These are phyloP conservation scores for Calendula officinalis DNA, from an alignment of 129 eudicot species.

Conservation along the genomic window DNA sequence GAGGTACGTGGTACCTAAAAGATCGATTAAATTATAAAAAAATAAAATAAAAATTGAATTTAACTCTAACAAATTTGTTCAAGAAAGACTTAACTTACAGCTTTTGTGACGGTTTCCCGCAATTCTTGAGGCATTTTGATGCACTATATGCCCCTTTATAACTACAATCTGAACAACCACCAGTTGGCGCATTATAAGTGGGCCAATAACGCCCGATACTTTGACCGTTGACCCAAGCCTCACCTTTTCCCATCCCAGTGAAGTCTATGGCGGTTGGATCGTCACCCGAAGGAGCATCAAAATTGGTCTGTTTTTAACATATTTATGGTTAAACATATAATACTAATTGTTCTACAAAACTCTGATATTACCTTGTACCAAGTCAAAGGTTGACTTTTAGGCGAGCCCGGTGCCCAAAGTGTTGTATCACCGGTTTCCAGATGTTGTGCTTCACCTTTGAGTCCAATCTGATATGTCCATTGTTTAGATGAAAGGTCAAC, in stretches of 20 bases:
- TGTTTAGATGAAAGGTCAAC: constrained; percentile 66
- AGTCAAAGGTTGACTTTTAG: constrained; percentile 70
- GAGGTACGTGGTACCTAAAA: constrained; percentile 89
- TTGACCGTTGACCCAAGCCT: constrained; percentile 95
- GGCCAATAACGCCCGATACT: constrained; percentile 99
- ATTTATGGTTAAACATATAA: neutral
- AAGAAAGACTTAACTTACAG: constrained; percentile 50
- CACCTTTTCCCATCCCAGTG: constrained; percentile 89
- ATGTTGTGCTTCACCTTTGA: constrained; percentile 76
- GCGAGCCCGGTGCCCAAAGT: constrained; percentile 62
- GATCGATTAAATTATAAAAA: neutral
- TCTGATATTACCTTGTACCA: constrained; percentile 87
- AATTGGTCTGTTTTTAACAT: constrained; percentile 53
- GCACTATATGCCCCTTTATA: constrained; percentile 63
- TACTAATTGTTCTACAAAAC: neutral
- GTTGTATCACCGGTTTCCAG: constrained; percentile 69
- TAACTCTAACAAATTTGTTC: neutral
- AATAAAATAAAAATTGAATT: neutral
- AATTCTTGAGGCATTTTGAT: constrained; percentile 70
- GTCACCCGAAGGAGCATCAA: constrained; percentile 74
- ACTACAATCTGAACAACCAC: constrained; percentile 65
- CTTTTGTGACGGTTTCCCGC: constrained; percentile 85
- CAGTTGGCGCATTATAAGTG: constrained; percentile 45
- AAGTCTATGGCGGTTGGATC: constrained; percentile 77
- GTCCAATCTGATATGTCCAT: constrained; percentile 95